Conservation (phyloP, 768 basidiomycete genomes). For the Pleurotus citrinopileatus region DNA sequence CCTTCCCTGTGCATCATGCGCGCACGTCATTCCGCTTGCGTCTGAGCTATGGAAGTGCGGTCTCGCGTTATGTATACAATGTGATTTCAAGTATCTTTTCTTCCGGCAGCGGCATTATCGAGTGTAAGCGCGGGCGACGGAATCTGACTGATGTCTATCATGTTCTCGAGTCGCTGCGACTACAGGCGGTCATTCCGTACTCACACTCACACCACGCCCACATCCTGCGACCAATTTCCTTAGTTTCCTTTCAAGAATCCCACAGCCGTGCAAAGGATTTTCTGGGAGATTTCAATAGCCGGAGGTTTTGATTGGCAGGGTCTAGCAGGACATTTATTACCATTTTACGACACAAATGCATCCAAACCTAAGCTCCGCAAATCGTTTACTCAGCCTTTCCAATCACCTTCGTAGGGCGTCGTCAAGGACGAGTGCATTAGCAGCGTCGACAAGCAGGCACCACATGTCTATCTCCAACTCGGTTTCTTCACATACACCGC, state of each 20-base stretch:
- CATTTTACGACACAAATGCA: slow-evolving; percentile 3
- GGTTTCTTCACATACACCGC: background rate
- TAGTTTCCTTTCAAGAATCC: background rate
- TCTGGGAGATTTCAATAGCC: background rate
- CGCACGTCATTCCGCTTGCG: background rate
- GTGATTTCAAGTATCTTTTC: background rate
- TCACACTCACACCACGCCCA: no score
- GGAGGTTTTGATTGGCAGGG: slow-evolving; percentile 2
- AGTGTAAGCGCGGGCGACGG: background rate
- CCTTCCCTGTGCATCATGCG: background rate
- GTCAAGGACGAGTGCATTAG: background rate
- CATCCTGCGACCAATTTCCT: no score
- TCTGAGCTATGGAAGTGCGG: background rate
- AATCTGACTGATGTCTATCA: no score
- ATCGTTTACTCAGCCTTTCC: slow-evolving; percentile 13
- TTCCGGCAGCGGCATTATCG: background rate
- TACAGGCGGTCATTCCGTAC: no score
- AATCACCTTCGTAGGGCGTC: slow-evolving; percentile 10
- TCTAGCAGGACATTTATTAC: slow-evolving; percentile 1
- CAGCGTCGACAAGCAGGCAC: slow-evolving; percentile 7
- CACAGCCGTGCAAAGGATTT: background rate
- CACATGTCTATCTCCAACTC: background rate
- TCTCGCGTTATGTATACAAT: background rate
- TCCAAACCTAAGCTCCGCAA: background rate
- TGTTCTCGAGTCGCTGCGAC: no score